Evolutionary conservation across 192 early-diverging fungal species (phyloP).

Genomic region (Entomortierella parvispora): DNA sequence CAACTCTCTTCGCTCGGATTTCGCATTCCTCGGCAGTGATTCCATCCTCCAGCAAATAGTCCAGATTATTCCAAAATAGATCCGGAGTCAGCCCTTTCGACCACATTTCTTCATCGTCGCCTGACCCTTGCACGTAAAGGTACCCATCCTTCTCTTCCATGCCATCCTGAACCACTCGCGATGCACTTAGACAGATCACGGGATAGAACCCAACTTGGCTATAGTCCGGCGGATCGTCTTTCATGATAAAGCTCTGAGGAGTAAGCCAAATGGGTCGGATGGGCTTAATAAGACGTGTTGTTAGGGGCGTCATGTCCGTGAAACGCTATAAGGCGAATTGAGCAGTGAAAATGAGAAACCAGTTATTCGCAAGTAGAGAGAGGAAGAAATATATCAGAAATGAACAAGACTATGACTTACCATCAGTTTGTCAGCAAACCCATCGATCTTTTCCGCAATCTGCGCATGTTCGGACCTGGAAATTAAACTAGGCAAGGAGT

Average conservation of each 20-base stretch:
- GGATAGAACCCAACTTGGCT: constrained; percentile 69
- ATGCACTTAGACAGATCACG: constrained; percentile 82
- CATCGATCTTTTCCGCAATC: constrained; percentile 65
- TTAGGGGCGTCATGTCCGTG: constrained; percentile 54
- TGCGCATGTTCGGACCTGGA: constrained; percentile 78
- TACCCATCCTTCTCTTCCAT: constrained; percentile 63
- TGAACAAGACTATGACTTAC: constrained; percentile 20
- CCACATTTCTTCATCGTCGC: constrained; percentile 92
- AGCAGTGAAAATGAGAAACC: no score
- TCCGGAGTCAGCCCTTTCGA: constrained; percentile 55
- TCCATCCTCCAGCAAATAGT: constrained; percentile 34
- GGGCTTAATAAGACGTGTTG: constrained; percentile 63
- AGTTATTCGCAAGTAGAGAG: neutral
- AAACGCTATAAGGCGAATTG: no score
- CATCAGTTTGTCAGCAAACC: constrained; percentile 68
- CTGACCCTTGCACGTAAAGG: constrained; percentile 89
- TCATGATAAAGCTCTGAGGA: constrained; percentile 61
- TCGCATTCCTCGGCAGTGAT: constrained; percentile 34
- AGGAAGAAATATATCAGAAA: neutral
- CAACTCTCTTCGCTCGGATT: constrained; percentile 22
- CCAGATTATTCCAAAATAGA: constrained; percentile 46
- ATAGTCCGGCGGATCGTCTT: constrained; percentile 58
- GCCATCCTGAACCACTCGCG: constrained; percentile 62
- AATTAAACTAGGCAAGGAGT: constrained; percentile 70
- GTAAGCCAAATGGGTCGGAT: constrained; percentile 88